A percentile compares a stretch with the other conserved stretches of the same genome.
Conservation (phyloP, 163 green algal species). For the Volvox carteri region DNA sequence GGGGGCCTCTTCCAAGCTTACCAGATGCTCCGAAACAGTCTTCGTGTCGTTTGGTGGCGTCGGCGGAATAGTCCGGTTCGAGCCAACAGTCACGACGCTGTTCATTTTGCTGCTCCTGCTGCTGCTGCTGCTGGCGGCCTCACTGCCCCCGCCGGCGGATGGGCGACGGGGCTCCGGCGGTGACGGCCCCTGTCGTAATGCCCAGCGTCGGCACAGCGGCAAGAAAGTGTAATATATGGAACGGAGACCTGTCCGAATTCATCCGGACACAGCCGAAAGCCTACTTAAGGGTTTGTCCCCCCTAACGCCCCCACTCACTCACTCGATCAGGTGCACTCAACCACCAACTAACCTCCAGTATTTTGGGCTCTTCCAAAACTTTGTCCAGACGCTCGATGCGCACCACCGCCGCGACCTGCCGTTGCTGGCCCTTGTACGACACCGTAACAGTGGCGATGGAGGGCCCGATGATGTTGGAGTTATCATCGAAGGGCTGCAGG, state of each 20-base stretch:
- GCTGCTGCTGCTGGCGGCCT: not conserved
- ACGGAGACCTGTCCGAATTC: not conserved
- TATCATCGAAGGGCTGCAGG: not conserved
- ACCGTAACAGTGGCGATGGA: conserved; percentile 7
- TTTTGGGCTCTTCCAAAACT: not conserved
- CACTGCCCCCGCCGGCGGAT: not conserved
- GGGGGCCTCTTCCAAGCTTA: not conserved
- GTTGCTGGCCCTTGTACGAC: conserved; percentile 21
- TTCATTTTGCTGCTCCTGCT: not conserved
- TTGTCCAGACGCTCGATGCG: conserved; percentile 22
- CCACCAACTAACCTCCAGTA: not conserved
- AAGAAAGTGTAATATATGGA: not conserved
- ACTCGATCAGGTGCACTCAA: not conserved
- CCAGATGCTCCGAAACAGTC: not conserved
- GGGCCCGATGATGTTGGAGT: conserved; percentile 5
- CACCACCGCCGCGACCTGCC: conserved; percentile 1
- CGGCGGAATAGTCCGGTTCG: not conserved
- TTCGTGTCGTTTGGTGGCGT: not conserved
- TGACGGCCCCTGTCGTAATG: not conserved
- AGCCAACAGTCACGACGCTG: conserved; percentile 6
- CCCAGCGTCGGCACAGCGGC: not conserved
- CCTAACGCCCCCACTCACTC: not conserved
- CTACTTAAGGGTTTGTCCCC: not conserved
- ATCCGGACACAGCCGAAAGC: not conserved
- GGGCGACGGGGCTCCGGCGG: not conserved